A percentile compares a stretch with the other conserved stretches of the same genome.
These are phyloP conservation scores for Bruguiera sexangula DNA, from an alignment of 345 rosid genomes.

Conservation along the genomic window DNA sequence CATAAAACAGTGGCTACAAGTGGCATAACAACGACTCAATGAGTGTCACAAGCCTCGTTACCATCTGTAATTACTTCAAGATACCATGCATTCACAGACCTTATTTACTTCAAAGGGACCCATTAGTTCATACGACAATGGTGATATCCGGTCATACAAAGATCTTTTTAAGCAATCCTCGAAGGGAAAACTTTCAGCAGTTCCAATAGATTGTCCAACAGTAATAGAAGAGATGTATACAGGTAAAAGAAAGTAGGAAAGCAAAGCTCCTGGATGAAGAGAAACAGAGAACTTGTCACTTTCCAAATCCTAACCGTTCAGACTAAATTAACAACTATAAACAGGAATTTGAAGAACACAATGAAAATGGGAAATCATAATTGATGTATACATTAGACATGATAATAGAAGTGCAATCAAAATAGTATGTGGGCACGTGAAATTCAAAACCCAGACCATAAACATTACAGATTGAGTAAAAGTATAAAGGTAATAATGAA, in stretches of 20 bases:
- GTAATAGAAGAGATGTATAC: constrained; percentile 69
- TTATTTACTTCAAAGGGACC: constrained; percentile 51
- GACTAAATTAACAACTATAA: not conserved
- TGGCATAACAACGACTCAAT: constrained; percentile 15
- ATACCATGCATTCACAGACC: constrained; percentile 42
- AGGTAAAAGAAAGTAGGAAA: constrained; percentile 63
- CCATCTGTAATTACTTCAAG: constrained; percentile 9
- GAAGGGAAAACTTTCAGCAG: constrained; percentile 36
- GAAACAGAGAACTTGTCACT: constrained; percentile 14
- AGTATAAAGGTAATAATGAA: no score
- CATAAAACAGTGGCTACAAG: constrained; percentile 66
- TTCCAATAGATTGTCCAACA: constrained; percentile 54
- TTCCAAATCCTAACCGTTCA: not conserved
- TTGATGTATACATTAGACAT: constrained; percentile 2
- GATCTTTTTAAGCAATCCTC: constrained; percentile 50
- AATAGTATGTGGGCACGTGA: not conserved
- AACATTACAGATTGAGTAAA: no score
- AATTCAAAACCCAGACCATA: no score
- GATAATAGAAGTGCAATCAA: not conserved
- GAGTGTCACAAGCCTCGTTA: not conserved
- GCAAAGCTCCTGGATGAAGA: constrained; percentile 67
- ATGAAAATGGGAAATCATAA: not conserved
- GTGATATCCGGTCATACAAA: constrained; percentile 49
- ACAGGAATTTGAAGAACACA: not conserved
- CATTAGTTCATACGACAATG: constrained; percentile 37